Evolutionary conservation across 2,329 filamentous ascomycete species (phyloP).

Genomic region (Didymella exigua): DNA sequence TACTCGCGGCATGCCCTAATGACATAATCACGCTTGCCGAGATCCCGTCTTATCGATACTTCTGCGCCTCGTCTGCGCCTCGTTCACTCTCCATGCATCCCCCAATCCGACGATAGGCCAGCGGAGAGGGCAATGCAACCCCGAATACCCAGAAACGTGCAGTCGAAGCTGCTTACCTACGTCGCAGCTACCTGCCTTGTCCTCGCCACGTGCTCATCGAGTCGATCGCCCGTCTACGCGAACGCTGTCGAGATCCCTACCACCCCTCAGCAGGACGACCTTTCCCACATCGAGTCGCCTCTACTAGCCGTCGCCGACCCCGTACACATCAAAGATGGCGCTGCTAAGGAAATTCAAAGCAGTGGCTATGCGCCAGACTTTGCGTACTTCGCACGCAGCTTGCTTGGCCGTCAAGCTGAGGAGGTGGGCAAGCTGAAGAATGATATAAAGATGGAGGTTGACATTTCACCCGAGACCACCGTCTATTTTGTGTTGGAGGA

Average conservation of each 20-base stretch:
- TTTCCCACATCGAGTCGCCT: constrained; percentile 27
- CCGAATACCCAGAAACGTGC: constrained; percentile 67
- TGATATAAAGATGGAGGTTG: constrained; percentile 66
- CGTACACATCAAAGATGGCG: constrained; percentile 35
- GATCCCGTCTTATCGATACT: constrained; percentile 8
- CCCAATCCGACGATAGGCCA: constrained; percentile 26
- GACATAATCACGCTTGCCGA: constrained; percentile 13
- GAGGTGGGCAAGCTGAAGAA: constrained; percentile 62
- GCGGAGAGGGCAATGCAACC: constrained; percentile 48
- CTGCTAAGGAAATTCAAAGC: constrained; percentile 39
- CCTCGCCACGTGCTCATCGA: constrained; percentile 64
- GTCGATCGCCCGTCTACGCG: constrained; percentile 62
- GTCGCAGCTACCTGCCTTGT: constrained; percentile 65
- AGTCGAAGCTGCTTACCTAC: constrained; percentile 74
- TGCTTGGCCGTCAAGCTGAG: constrained; percentile 65
- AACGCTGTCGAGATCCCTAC: constrained; percentile 63
- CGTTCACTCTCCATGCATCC: constrained; percentile 24
- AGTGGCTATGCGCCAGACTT: constrained; percentile 66
- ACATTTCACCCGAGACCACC: constrained; percentile 67
- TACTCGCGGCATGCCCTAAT: not conserved
- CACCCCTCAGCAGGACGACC: constrained; percentile 18
- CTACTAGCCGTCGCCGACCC: constrained; percentile 53
- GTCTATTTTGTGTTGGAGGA: constrained; percentile 69
- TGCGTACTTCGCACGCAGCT: constrained; percentile 63
- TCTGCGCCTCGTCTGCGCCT: constrained; percentile 26